Conservation (phyloP, 2,329 filamentous ascomycete species). For the Sphaerulina musiva region DNA sequence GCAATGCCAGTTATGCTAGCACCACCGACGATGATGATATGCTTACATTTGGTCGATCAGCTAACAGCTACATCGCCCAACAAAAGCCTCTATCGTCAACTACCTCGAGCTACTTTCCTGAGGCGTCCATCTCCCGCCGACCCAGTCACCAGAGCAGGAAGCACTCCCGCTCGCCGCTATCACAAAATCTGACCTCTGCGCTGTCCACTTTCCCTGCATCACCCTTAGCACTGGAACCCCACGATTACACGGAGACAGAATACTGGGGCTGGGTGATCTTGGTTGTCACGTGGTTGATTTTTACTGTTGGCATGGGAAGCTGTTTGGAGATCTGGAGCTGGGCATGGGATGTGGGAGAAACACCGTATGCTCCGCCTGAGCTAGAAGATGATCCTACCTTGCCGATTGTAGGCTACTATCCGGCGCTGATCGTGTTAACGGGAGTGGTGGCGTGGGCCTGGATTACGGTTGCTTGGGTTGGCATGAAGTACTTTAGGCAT, state of each 20-base stretch:
- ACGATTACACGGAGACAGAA: constrained; percentile 91
- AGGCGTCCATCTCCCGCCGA: constrained; percentile 15
- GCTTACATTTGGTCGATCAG: constrained; percentile 52
- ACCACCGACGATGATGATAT: constrained; percentile 81
- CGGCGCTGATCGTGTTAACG: constrained; percentile 84
- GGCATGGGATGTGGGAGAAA: constrained; percentile 98
- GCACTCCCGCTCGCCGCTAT: constrained; percentile 24
- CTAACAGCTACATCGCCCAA: constrained; percentile 18
- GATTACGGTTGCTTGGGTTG: constrained; percentile 95
- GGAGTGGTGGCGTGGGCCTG: constrained; percentile 98
- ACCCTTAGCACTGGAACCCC: constrained; percentile 48
- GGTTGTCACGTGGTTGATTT: constrained; percentile 86
- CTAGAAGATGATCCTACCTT: constrained; percentile 90
- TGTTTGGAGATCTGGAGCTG: constrained; percentile 94
- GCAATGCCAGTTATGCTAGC: constrained; percentile 55
- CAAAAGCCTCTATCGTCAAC: constrained; percentile 21
- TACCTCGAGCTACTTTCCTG: constrained; percentile 29
- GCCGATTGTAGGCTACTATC: constrained; percentile 95
- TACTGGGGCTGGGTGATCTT: constrained; percentile 98
- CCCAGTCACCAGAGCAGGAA: constrained; percentile 15
- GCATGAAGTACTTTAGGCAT: constrained; percentile 99
- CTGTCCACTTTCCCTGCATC: constrained; percentile 16
- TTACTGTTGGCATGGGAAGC: constrained; percentile 93
- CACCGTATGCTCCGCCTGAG: constrained; percentile 89
- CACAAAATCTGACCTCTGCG: constrained; percentile 22